A percentile compares a stretch with the other conserved stretches of the same genome.
Conservation (phyloP, 805 yeast species). For the Nakazawaea laoshanensis region DNA sequence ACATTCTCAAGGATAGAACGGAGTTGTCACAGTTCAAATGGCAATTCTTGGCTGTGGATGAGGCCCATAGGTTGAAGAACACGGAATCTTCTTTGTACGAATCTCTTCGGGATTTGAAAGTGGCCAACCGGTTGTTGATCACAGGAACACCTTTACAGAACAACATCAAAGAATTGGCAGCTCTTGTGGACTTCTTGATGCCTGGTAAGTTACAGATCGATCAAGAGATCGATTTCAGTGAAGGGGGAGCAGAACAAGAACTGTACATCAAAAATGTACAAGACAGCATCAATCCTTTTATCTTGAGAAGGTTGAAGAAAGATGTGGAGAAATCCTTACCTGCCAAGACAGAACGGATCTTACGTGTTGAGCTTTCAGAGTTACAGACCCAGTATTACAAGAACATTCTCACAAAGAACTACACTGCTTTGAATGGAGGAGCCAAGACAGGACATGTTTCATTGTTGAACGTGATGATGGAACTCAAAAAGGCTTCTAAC, state of each 20-base stretch:
- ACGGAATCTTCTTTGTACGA: slow-evolving; percentile 92
- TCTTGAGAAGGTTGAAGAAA: slow-evolving; percentile 86
- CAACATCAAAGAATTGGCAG: slow-evolving; percentile 91
- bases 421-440: slow-evolving; percentile 85
- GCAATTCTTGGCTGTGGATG: slow-evolving; percentile 98
- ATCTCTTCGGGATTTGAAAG: slow-evolving; percentile 73
- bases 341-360: slow-evolving; percentile 88
- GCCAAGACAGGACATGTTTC: slow-evolving; percentile 75
- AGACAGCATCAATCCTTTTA: slow-evolving; percentile 79
- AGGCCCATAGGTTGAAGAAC: slow-evolving; percentile 93
- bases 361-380: slow-evolving; percentile 92
- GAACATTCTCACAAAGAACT: slow-evolving; percentile 87
- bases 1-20: slow-evolving; percentile 78
- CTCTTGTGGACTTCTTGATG: slow-evolving; percentile 89
- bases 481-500: slow-evolving; percentile 91
- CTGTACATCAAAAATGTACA: slow-evolving; percentile 81
- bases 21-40: slow-evolving; percentile 81
- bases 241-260: slow-evolving; percentile 83
- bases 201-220: slow-evolving; percentile 89
- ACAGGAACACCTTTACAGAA: slow-evolving; percentile 99
- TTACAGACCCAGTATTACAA: slow-evolving; percentile 92
- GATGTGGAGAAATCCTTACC: slow-evolving; percentile 97
- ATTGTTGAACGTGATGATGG: slow-evolving; percentile 86
- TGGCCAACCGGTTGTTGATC: slow-evolving; percentile 75
- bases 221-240: slow-evolving; percentile 91